Percentiles rank a stretch among this genome's conserved stretches.
Evolutionary conservation across 2,329 filamentous ascomycete genomes (phyloP).

Genomic region (Emmonsia crescens): DNA sequence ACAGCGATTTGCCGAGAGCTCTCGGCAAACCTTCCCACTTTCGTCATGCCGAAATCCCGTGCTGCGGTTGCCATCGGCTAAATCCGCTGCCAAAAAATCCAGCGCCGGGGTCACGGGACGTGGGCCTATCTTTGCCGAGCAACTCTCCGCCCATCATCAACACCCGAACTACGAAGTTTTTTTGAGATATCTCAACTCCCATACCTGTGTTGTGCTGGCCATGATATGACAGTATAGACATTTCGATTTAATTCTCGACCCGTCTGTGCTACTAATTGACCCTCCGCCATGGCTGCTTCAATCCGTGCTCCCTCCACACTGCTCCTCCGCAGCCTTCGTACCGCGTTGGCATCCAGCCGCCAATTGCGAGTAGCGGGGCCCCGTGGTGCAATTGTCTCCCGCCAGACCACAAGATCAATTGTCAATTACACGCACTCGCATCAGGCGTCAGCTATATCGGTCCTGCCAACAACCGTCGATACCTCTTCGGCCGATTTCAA

Average conservation of each 20-base stretch:
- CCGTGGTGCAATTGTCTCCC: slow-evolving; percentile 6
- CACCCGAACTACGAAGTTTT: not conserved
- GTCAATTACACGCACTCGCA: slow-evolving; percentile 71
- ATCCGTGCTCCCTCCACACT: slow-evolving; percentile 30
- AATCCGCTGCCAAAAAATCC: slow-evolving; percentile 5
- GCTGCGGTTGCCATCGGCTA: slow-evolving; percentile 3
- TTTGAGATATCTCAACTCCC: not conserved
- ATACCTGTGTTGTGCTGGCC: not conserved
- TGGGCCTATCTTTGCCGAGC: not conserved
- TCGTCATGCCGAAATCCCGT: not conserved
- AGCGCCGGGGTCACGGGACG: slow-evolving; percentile 2
- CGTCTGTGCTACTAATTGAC: slow-evolving; percentile 14
- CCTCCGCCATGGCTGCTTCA: slow-evolving; percentile 17
- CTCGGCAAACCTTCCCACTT: not conserved
- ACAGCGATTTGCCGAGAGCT: not conserved
- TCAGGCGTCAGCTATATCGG: slow-evolving; percentile 73
- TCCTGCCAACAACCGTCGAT: slow-evolving; percentile 67
- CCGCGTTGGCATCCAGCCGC: slow-evolving; percentile 15
- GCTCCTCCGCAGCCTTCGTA: slow-evolving; percentile 29
- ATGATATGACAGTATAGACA: not conserved
- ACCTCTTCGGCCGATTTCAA: slow-evolving; percentile 64
- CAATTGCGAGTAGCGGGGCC: slow-evolving; percentile 7
- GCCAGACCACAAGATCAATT: slow-evolving; percentile 33
- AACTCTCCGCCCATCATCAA: not conserved
- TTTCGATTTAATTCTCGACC: not conserved